phyloP scores from a whole-genome alignment of 495 filamentous ascomycete genomes.

The Talaromyces liani region DNA sequence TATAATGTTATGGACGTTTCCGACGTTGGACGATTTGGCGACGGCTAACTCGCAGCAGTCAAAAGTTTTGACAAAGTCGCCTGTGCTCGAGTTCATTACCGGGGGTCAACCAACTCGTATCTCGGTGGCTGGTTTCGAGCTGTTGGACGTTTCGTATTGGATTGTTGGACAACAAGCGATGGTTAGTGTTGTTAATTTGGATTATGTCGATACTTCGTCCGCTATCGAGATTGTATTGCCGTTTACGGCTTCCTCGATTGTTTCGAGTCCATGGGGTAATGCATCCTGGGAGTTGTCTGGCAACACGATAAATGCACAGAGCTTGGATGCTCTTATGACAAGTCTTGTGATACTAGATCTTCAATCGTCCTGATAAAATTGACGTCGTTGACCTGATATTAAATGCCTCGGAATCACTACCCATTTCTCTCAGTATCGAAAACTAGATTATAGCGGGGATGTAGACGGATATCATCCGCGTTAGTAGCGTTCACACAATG shows the following conservation, averaged over 20 bases:
- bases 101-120: background rate
- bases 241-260: background rate
- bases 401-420: background rate
- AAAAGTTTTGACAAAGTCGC: constrained; percentile 9
- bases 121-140: background rate
- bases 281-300: background rate
- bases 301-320: background rate
- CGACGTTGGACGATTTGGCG: constrained; percentile 11
- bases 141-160: constrained; percentile 8
- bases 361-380: background rate
- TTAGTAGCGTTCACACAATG: background rate
- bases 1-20: constrained; percentile 17
- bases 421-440: background rate
- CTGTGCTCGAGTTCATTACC: constrained; percentile 1
- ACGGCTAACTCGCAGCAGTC: constrained; percentile 10
- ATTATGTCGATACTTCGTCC: background rate
- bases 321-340: background rate
- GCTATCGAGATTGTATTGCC: constrained; percentile 1
- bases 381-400: background rate
- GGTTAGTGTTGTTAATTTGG: constrained; percentile 10
- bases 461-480: background rate
- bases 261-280: constrained; percentile 4
- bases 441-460: background rate
- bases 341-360: constrained; percentile 5
- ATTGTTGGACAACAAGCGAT: constrained; percentile 3